Evolutionary conservation across 2,329 filamentous ascomycete species (phyloP), one percentile per base, ranked within the genome.

Genomic region (Cadophora gregata): DNA sequence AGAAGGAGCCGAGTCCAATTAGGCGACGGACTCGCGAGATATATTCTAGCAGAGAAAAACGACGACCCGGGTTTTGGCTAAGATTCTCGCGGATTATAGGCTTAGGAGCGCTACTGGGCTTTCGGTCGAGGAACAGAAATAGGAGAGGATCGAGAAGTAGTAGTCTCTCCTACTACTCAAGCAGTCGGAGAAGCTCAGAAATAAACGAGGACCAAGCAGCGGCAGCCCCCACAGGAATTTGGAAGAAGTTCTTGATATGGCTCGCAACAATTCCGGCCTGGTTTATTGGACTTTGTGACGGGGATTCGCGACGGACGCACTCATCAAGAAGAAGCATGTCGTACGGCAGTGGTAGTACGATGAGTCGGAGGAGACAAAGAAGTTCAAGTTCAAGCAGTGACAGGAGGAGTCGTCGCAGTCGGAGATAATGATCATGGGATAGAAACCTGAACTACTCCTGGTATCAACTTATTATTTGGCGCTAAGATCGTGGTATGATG

Each of bases 1-100:
- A n/a, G 36, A 59, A 59, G 14, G n/a, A 38, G 21, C 55, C 55
- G n/a, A 16, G n/a, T 1, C 55, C 36, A 10, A 24, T 27, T 3
- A 56, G 51, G 8, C 51, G 51, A 36, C 16, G 19, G 8, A 56
- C 51, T 56, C 50, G 50, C 27, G 50, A 55, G 14, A 55, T 55
- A 8, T 55, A 55, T 29, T 5, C 21, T 7, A 5, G 19, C 8
- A 19, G 21, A 4, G 16, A 24, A 21, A 24, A 59, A n/a, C 33
- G 55, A 25, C n/a, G 27, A n/a, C 6, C 55, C 12, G 29, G 29
- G 10, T 14, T 33, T 21, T 9, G 51, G 8, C 29, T 21, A 36
- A 3, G 27, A 10, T 4, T 36, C 29, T 8, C 6, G 10, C 29
- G 51, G 3, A 5, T 56, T 21, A 14, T 56, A 14, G 51, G 29